A percentile compares a stretch with the other conserved stretches of the same genome.
phyloP scores from a whole-genome alignment of 805 yeast genomes.

The Alloascoidea hylecoeti region DNA sequence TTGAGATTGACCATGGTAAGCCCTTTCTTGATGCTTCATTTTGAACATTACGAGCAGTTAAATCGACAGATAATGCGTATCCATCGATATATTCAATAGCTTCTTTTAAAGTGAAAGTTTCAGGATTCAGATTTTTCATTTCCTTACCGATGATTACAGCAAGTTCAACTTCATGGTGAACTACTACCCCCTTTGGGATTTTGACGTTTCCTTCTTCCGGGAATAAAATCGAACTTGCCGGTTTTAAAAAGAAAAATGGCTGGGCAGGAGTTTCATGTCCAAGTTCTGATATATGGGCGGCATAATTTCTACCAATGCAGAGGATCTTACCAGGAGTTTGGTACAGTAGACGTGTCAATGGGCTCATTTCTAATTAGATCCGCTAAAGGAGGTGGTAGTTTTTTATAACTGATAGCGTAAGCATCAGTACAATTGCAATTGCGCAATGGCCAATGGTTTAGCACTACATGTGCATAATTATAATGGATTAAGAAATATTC shows the following conservation, averaged over 20 bases:
- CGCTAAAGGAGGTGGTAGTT: too few species aligned
- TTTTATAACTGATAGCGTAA: too few species aligned
- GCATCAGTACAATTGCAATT: too few species aligned
- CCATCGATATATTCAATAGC: conserved; percentile 68
- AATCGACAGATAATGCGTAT: conserved; percentile 78
- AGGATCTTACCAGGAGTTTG: conserved; percentile 58
- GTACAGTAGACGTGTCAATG: too few species aligned
- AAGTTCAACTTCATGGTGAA: conserved; percentile 89
- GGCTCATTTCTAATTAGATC: too few species aligned
- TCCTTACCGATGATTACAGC: conserved; percentile 61
- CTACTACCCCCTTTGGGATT: conserved; percentile 66
- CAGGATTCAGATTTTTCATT: conserved; percentile 46
- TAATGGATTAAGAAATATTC: too few species aligned
- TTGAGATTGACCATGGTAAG: conserved; percentile 91
- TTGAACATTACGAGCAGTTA: conserved; percentile 94
- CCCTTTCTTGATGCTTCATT: conserved; percentile 90
- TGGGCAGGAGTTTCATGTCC: conserved; percentile 69
- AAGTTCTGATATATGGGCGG: conserved; percentile 89
- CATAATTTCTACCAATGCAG: conserved; percentile 94
- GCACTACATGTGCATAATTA: too few species aligned
- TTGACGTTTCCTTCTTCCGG: conserved; percentile 63
- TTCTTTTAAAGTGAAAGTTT: conserved; percentile 40
- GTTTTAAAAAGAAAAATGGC: conserved; percentile 91
- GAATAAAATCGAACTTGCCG: conserved; percentile 60
- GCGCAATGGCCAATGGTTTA: too few species aligned